Base-by-base conservation (phyloP, 2,329 filamentous ascomycete species). In the Lachnellula willkommii region DNA sequence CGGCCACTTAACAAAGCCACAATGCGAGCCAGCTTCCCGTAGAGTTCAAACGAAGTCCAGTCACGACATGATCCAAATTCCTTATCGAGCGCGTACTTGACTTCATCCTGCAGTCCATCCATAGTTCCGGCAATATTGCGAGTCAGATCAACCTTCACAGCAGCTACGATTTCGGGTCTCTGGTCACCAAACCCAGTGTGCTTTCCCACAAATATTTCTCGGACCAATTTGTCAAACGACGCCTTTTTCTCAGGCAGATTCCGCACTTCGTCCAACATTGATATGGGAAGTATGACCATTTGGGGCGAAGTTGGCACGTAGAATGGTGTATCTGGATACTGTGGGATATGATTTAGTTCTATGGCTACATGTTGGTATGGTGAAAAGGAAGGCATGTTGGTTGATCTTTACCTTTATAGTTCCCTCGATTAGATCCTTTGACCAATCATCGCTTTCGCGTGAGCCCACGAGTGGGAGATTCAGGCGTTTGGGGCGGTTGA, bases 1-100 rank as follows among this genome's bases (percentile, higher is more conserved):
- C 66, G 53, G 3, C 64, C 77, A 37, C 70, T 72, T 12, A 74
- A 60, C 2, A 71, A 62, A 4, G 74, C 70, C 2, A 77, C 69
- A 35, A 76, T 69, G 2, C 66, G 59, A 56, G 70, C 65, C 46
- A 76, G 64, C 7, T 68, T 71, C 4, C 66, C 62, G 36, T 72
- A 69, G 2, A 65, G 26, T 24, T 36, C 22, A 7, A 63, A 35
- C 4, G 57, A 39, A 6, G 63, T 70, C 73, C 73, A 75, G 50
- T 73, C 71, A 9, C 61, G 42, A 35, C 60, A 60, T 2, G 42
- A 12, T 3, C 65, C 65, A 15, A 68, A n/a, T 43, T 64, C 63
- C 15, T 57, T 55, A 9, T 65, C 52, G 9, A 65, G 26, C 1
- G 54, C 56, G 51, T 61, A 65, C 15, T 40, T 35, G 8, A 63